Evolutionary conservation across 805 yeast species (phyloP), one percentile per base, ranked within the genome.

Genomic region (Candida succiphila): DNA sequence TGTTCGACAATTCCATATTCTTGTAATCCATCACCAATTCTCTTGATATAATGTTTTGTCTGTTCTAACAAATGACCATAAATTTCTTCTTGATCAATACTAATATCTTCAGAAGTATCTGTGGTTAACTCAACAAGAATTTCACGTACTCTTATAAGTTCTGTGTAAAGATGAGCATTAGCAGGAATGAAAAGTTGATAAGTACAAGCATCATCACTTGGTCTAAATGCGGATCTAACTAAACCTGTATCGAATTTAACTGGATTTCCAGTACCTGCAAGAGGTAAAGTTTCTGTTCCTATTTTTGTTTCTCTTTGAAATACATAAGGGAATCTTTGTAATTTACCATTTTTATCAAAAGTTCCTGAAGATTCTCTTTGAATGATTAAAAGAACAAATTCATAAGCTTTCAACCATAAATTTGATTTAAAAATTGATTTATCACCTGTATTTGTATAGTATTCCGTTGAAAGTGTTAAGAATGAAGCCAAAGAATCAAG

Each of bases 161-260:
- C 92, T 2, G 74, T 75, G 20, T 74, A 54, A 63, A 81, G 59
- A 43, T 80, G 87, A 1, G 87, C 85, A 50, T 86, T 86, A 2
- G 86, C 95, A 1, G 95, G 95, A 29, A 87, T 71, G 51, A 86
- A 81, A 37, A 78, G 75, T 52, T 83, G 94, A 39, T 68, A 69
- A n/a, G 77, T 72, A 27, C 86, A 74, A 1, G 94, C 85, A 55
- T 85, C 95, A 52, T 85, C 95, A 15, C 89, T 78, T 7, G 95
- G 95, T 44, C 95, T 60, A 51, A 85, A 85, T 0, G 94, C 88
- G 5, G 88, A 78, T 32, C 94, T 63, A n/a, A 84, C 61, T 39
- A 85, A 60, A 0, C 89, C 87, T 1, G 84, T 77, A 25, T 68
- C 72, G 35, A 49, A 67, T 38, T 77, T 78, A 1, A 82, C 88